A percentile compares a stretch with the other conserved stretches of the same genome.
phyloP scores from a whole-genome alignment of 306 rosid species.

The Pyrus pyrifolia region DNA sequence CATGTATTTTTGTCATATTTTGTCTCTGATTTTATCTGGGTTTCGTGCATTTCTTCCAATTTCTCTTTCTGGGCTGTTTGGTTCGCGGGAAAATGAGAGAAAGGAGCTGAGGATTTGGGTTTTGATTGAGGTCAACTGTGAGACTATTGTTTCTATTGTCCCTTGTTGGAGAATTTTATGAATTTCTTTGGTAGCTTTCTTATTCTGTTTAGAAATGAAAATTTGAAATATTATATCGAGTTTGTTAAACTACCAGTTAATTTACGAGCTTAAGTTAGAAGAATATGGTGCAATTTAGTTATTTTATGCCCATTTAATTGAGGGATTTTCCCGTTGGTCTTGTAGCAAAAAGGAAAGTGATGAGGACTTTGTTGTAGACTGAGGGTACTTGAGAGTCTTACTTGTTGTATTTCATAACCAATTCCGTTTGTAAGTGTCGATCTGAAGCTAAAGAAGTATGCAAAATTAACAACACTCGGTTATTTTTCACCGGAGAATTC shows the following conservation, averaged over 20 bases:
- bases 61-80: background rate
- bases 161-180: background rate
- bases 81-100: background rate
- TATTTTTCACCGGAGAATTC: background rate
- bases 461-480: background rate
- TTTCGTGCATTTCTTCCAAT: background rate
- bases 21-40: background rate
- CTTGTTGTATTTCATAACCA: background rate
- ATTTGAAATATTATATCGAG: background rate
- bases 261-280: background rate
- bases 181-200: background rate
- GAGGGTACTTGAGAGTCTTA: background rate
- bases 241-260: background rate
- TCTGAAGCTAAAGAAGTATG: background rate
- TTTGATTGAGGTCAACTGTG: background rate
- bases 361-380: background rate
- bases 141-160: too few relatives aligned
- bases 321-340: background rate
- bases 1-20: background rate
- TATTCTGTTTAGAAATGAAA: background rate
- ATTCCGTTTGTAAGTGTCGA: background rate
- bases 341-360: background rate
- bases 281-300: background rate
- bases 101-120: conserved; percentile 6
- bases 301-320: background rate